These are phyloP conservation scores for Cryptococcus maquisensis DNA, from an alignment of 1,284 basidiomycete genomes.

Conservation along the genomic window DNA sequence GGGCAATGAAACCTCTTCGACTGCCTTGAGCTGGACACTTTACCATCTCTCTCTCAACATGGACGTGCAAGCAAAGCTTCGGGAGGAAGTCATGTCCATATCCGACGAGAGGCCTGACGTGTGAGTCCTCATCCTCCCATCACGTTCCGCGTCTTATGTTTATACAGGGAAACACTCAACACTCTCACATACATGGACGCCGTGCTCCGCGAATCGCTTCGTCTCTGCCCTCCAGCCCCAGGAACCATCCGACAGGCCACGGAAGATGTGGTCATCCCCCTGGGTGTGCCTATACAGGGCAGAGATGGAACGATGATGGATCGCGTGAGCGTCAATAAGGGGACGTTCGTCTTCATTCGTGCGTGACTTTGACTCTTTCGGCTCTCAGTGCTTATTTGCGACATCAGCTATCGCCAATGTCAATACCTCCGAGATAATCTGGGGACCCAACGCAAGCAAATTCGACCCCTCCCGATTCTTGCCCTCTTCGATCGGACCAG, in stretches of 20 bases:
- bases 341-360: conserved; percentile 43
- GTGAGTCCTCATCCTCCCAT: conserved; percentile 20
- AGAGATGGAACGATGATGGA: conserved; percentile 47
- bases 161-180: conserved; percentile 46
- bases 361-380: conserved; percentile 7
- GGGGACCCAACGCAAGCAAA: conserved; percentile 63
- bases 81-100: conserved; percentile 53
- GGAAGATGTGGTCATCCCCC: conserved; percentile 61
- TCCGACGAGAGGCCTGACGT: conserved; percentile 46
- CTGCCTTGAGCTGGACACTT: conserved; percentile 67
- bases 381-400: neutral
- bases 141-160: neutral
- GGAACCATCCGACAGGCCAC: conserved; percentile 60
- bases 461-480: conserved; percentile 53
- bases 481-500: conserved; percentile 2
- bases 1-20: conserved; percentile 74
- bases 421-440: conserved; percentile 59
- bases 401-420: conserved; percentile 52
- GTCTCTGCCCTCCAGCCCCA: conserved; percentile 63
- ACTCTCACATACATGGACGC: conserved; percentile 58
- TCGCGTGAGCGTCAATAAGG: conserved; percentile 34
- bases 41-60: conserved; percentile 60
- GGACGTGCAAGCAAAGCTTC: conserved; percentile 57
- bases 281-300: conserved; percentile 49
- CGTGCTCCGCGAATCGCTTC: conserved; percentile 64